phyloP scores from a whole-genome alignment of 2,329 filamentous ascomycete species.

The Aspergillus phoenicis region DNA sequence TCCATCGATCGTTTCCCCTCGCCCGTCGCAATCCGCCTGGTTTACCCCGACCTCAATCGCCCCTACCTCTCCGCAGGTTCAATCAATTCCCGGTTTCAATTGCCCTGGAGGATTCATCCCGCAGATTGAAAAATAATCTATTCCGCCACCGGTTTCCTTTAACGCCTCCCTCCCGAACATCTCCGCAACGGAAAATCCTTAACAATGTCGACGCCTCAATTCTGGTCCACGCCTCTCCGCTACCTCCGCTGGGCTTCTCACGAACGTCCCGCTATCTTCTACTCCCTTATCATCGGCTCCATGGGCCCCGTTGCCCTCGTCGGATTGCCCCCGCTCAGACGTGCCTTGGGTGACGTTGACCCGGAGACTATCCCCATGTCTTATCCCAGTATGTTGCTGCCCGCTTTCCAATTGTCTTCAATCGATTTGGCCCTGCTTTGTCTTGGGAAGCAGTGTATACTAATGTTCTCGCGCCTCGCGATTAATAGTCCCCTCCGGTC shows the following conservation, averaged over 20 bases:
- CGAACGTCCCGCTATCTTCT: slow-evolving; percentile 90
- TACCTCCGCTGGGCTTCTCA: slow-evolving; percentile 88
- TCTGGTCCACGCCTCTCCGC: slow-evolving; percentile 80
- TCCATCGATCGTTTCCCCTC: slow-evolving; percentile 25
- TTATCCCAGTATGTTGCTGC: slow-evolving; percentile 75
- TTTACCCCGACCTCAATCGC: background rate
- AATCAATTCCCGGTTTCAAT: too few species aligned
- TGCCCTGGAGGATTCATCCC: too few species aligned
- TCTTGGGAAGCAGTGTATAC: too few species aligned
- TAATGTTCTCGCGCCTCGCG: background rate
- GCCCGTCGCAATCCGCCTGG: slow-evolving; percentile 13
- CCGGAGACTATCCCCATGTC: slow-evolving; percentile 77
- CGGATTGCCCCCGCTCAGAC: slow-evolving; percentile 72
- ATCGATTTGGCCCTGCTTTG: too few species aligned
- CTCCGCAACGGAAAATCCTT: slow-evolving; percentile 13
- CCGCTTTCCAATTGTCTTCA: background rate
- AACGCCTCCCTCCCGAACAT: slow-evolving; percentile 5
- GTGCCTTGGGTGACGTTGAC: slow-evolving; percentile 71
- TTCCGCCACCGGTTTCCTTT: background rate
- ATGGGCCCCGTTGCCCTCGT: slow-evolving; percentile 71
- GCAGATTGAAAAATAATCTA: background rate
- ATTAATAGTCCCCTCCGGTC: slow-evolving; percentile 47
- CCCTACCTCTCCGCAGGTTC: background rate
- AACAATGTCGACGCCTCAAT: slow-evolving; percentile 64
- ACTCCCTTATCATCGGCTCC: slow-evolving; percentile 73